phyloP scores from a whole-genome alignment of 2,329 filamentous ascomycete genomes.

The Colletotrichum sp. region DNA sequence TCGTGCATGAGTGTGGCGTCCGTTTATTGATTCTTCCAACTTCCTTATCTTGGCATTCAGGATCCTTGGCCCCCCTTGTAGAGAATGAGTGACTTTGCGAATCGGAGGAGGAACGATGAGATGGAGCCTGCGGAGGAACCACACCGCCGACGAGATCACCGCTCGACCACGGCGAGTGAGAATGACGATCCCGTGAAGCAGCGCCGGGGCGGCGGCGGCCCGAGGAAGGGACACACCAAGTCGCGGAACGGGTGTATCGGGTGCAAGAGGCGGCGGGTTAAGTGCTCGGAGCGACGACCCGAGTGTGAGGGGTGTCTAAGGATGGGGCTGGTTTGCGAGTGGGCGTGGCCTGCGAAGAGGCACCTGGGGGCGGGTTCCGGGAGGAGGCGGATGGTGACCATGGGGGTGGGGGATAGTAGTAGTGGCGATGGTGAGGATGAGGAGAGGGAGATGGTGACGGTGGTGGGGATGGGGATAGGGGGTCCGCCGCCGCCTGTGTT shows the following conservation, averaged over 20 bases:
- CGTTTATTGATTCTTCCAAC: not conserved
- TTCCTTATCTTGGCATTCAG: not conserved
- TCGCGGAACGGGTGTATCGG: constrained; percentile 35
- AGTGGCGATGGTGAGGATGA: not conserved
- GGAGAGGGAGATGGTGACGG: not conserved
- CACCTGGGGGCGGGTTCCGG: not conserved
- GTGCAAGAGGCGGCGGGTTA: constrained; percentile 47
- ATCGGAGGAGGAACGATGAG: not conserved
- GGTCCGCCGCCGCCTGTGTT: constrained; percentile 27
- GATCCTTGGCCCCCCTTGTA: not conserved
- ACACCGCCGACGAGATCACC: fast-evolving
- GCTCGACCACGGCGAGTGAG: not conserved
- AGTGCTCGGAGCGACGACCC: constrained; percentile 43
- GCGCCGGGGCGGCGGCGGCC: constrained; percentile 25
- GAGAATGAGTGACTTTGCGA: not conserved
- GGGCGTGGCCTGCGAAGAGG: constrained; percentile 28
- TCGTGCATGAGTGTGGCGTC: not conserved
- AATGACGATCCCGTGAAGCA: not conserved
- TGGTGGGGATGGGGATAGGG: not conserved
- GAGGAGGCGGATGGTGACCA: not conserved
- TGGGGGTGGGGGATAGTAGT: not conserved
- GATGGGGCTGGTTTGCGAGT: constrained; percentile 41
- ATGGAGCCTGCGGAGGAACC: not conserved
- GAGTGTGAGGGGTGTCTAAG: constrained; percentile 39
- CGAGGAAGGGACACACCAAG: constrained; percentile 39